Evolutionary conservation across 2,329 filamentous ascomycete species (phyloP).

Genomic region (Aphanocladium album): DNA sequence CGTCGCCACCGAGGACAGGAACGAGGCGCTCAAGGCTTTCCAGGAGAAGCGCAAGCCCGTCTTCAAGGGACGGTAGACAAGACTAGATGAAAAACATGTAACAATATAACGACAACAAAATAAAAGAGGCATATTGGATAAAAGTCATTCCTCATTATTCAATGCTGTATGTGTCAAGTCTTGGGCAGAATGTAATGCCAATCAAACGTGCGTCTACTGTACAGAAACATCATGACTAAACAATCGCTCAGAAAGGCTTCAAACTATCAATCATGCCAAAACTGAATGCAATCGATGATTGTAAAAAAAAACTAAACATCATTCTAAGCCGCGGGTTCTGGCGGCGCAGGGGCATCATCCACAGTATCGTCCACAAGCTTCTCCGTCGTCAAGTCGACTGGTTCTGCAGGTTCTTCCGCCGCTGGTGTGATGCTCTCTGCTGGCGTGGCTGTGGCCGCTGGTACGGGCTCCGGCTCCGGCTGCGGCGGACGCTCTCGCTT

Average conservation of each 20-base stretch:
- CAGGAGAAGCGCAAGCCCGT: conserved; percentile 56
- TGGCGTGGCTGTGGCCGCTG: not conserved
- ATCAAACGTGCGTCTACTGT: not conserved
- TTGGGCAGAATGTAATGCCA: not conserved
- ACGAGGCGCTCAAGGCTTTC: conserved; percentile 87
- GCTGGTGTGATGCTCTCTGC: not conserved
- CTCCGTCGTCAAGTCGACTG: conserved; percentile 15
- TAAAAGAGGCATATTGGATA: not conserved
- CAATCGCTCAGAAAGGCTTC: not conserved
- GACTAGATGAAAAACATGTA: not conserved
- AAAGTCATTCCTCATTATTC: not conserved
- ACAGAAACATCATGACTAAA: not conserved
- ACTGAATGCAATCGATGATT: too few species aligned
- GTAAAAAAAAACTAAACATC: not conserved
- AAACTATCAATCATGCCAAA: not conserved
- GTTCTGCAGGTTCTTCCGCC: conserved; percentile 4
- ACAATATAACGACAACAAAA: not conserved
- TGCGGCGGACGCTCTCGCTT: conserved; percentile 25
- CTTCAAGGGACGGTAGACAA: conserved; percentile 47
- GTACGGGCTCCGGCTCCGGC: conserved; percentile 6
- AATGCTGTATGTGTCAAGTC: not conserved
- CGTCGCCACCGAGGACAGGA: conserved; percentile 75
- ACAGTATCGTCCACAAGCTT: not conserved
- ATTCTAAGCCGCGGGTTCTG: not conserved
- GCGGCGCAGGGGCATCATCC: not conserved